Evolutionary conservation across 331 rosid genomes (phyloP), one percentile per base, ranked within the genome.

Genomic region (Stylosanthes scabra): DNA sequence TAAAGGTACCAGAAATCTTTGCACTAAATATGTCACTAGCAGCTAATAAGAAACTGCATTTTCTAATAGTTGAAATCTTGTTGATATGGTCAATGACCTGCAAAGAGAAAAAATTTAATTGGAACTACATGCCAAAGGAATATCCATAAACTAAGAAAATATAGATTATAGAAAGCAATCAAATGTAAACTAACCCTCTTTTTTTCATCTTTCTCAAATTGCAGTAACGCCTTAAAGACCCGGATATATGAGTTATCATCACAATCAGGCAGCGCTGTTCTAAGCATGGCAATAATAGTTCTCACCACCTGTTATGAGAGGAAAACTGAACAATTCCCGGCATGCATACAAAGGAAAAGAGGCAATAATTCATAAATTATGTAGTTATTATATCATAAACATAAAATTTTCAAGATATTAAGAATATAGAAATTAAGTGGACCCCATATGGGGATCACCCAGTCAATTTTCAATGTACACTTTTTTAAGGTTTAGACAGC

Each of bases 1-100:
- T 91, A 66, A 88, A 88, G 84, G 93, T 88, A 70, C 99, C 99
- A 37, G 99, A 89, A 83, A 94, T 52, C 89, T 94, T 94, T 68
- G 97, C 92, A 68, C 70, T 72, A 72, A 94, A 90, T 81, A 94
- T 88, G 80, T 89, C 99, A 41, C 79, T 2, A 6, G 99, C 97
- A 78, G 97, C 92, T 63, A 84, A 80, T 71, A 94, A 51, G 83
- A 89, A 89, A 80, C 89, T 84, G 78, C 93, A 89, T 79, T 86
- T 86, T 88, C 97, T 89, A 42, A 80, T 70, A 7, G 89, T 84
- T 54, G 96, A 86, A 72, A 94, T 77, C 87, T 91, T 94, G 78
- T 86, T 86, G 50, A 91, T 87, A 76, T 94, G 91, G 59, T 86
- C 93, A 39, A 89, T 84, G 56, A 91, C 90, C 99, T 94, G 86